Conservation (phyloP, 1,284 basidiomycete species). For the Coniferiporia sulphurascens region DNA sequence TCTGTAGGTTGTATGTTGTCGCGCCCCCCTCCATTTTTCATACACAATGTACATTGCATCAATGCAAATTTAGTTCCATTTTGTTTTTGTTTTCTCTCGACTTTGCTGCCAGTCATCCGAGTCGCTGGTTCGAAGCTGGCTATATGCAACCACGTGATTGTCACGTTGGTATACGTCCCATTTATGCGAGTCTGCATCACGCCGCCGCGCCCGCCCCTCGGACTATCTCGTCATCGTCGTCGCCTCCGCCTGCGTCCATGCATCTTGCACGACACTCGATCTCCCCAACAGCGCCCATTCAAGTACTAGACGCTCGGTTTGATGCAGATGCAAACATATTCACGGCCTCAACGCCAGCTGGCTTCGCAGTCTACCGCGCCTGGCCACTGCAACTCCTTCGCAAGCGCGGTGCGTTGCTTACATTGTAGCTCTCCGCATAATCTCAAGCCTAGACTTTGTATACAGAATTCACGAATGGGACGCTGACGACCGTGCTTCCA, state of each 20-base stretch:
- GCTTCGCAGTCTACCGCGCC: conserved; percentile 83
- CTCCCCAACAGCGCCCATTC: conserved; percentile 70
- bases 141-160: not conserved
- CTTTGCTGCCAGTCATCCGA: not conserved
- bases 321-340: conserved; percentile 78
- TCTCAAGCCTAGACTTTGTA: conserved; percentile 16
- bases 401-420: conserved; percentile 60
- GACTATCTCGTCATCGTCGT: not conserved
- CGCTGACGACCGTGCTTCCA: conserved; percentile 72
- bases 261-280: conserved; percentile 87
- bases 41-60: not conserved
- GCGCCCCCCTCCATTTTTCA: not conserved
- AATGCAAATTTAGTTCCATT: not conserved
- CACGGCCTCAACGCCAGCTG: conserved; percentile 75
- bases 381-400: conserved; percentile 75
- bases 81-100: not conserved
- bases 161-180: not conserved
- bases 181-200: not conserved
- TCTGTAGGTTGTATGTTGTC: not conserved
- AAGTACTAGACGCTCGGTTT: conserved; percentile 74
- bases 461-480: conserved; percentile 73
- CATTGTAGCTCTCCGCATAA: not conserved
- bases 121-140: not conserved
- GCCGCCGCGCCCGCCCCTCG: not conserved
- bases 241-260: conserved; percentile 42